phyloP scores from a whole-genome alignment of 2,329 filamentous ascomycete species.

The Dactylellina drechsleri region DNA sequence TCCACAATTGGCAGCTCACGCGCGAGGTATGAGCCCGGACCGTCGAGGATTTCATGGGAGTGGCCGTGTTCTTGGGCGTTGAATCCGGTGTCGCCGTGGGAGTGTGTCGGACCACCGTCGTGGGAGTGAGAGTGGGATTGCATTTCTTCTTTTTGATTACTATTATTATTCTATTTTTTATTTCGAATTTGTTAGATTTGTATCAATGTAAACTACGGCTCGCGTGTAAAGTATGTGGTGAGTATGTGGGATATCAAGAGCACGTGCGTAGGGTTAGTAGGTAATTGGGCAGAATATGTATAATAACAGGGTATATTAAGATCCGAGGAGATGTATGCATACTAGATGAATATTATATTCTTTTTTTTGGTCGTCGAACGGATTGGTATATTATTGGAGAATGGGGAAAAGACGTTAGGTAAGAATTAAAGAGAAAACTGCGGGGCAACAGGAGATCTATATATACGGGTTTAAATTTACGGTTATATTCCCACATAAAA shows the following conservation, averaged over 20 bases:
- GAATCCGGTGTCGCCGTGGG: constrained; percentile 68
- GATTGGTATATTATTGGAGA: neutral
- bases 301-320: neutral
- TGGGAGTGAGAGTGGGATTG: constrained; percentile 59
- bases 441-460: constrained; percentile 6
- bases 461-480: neutral
- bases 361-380: neutral
- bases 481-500: neutral
- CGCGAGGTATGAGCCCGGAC: constrained; percentile 86
- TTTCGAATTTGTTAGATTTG: too few species aligned
- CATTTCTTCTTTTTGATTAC: neutral
- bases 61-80: constrained; percentile 80
- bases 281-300: constrained; percentile 12
- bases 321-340: constrained; percentile 11
- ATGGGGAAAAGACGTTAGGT: constrained; percentile 20
- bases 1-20: constrained; percentile 94
- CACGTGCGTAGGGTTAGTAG: constrained; percentile 12
- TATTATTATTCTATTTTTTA: too few species aligned
- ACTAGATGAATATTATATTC: neutral
- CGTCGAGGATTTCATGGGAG: constrained; percentile 92
- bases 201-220: too few species aligned
- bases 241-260: neutral
- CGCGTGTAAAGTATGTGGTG: neutral
- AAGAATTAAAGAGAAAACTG: constrained; percentile 24
- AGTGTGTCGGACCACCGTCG: constrained; percentile 63